These are phyloP conservation scores for Lasiosphaeris hirsuta DNA, from an alignment of 495 filamentous ascomycete genomes.

Conservation along the genomic window DNA sequence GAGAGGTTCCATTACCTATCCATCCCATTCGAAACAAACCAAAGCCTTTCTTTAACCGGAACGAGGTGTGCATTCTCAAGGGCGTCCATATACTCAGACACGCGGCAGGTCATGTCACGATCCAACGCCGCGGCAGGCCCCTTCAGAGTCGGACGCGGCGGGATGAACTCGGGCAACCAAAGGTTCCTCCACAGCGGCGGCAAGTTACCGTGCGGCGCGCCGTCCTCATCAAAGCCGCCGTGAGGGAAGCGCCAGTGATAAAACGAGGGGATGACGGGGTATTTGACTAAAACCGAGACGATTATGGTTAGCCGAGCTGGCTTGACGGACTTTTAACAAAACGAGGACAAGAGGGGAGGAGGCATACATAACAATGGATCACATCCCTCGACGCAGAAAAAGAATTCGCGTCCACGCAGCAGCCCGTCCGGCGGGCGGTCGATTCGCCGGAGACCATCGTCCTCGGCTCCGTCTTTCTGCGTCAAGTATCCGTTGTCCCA, in stretches of 20 bases:
- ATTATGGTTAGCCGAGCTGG: slow-evolving; percentile 6
- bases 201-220: slow-evolving; percentile 1
- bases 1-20: neutral
- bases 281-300: slow-evolving; percentile 4
- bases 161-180: neutral
- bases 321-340: too few relatives aligned
- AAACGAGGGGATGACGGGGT: slow-evolving; percentile 19
- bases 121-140: neutral
- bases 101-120: slow-evolving; percentile 5
- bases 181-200: slow-evolving; percentile 3
- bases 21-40: slow-evolving; percentile 11
- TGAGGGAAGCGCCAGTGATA: slow-evolving; percentile 23
- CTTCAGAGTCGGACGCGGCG: neutral
- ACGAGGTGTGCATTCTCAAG: slow-evolving; percentile 14
- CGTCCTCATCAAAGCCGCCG: slow-evolving; percentile 6
- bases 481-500: slow-evolving; percentile 9
- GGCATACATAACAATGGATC: neutral
- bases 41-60: neutral
- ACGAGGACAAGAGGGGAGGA: neutral
- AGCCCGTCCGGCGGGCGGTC: slow-evolving; percentile 1
- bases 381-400: slow-evolving; percentile 8
- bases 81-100: slow-evolving; percentile 9
- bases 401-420: slow-evolving; percentile 2
- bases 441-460: neutral
- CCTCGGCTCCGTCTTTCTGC: neutral